Conservation (phyloP, 106 monocot species). For the Allium fistulosum region DNA sequence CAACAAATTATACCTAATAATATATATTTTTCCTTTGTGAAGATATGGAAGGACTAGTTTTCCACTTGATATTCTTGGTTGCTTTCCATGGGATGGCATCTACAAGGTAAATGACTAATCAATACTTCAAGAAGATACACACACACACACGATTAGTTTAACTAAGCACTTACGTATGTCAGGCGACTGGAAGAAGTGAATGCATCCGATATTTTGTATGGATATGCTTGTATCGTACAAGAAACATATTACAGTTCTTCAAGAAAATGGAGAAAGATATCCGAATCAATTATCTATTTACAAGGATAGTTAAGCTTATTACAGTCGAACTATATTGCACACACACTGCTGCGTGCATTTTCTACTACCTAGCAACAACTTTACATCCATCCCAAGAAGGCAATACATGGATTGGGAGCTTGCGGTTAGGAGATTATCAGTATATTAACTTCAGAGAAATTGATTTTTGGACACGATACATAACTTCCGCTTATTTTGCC, state of each 20-base stretch:
- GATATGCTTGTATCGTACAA: slow-evolving; percentile 40
- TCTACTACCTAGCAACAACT: slow-evolving; percentile 76
- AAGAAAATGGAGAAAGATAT: slow-evolving; percentile 67
- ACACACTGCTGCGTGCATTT: slow-evolving; percentile 65
- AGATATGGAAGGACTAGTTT: slow-evolving; percentile 54
- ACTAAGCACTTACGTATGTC: not conserved
- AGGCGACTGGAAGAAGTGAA: slow-evolving; percentile 46
- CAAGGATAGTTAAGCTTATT: slow-evolving; percentile 65
- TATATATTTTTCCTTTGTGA: slow-evolving; percentile 2
- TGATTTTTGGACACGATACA: slow-evolving; percentile 44
- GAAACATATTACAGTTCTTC: slow-evolving; percentile 45
- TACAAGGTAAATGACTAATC: slow-evolving; percentile 46
- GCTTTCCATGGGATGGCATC: slow-evolving; percentile 66
- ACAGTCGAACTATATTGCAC: slow-evolving; percentile 63
- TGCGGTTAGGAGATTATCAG: slow-evolving; percentile 40
- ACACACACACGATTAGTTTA: not conserved
- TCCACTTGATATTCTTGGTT: slow-evolving; percentile 46
- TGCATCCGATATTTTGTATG: slow-evolving; percentile 37
- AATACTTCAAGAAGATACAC: no score
- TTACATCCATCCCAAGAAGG: slow-evolving; percentile 43
- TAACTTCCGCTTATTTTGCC: slow-evolving; percentile 60
- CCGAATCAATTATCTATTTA: slow-evolving; percentile 59
- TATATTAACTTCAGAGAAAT: slow-evolving; percentile 69
- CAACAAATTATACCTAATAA: not conserved
- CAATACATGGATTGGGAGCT: slow-evolving; percentile 66